Base-by-base conservation (phyloP, 1,284 basidiomycete genomes). In the Fomes fomentarius region DNA sequence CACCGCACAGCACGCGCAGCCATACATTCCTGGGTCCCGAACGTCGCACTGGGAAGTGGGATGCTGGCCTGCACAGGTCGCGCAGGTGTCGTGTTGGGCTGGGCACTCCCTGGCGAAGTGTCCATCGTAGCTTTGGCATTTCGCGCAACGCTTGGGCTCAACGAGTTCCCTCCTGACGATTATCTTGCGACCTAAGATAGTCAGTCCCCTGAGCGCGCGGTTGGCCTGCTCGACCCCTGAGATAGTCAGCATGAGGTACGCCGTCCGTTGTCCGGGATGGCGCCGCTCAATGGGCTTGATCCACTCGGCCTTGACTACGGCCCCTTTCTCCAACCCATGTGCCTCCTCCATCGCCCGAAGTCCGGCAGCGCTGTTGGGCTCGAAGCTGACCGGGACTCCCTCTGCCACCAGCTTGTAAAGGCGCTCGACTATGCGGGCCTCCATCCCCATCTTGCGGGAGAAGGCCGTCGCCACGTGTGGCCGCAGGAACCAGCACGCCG, bases 51-150 rank as follows among this genome's bases (percentile, higher is more conserved):
- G 37, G 0, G 39, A 39, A 3, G 60, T 63, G 9, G 21, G 25
- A 54, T 72, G 69, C 5, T 49, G 46, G 0, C 46, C 50, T 0
- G 57, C 59, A 47, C 71, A 73, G 12, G 30, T 58, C 1, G 63
- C 62, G 50, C 69, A 72, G 5, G 33, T 60, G 7, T 62, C 55
- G 33, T n/a, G 45, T 4, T 2, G 11, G 5, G 14, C 46, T 2
- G 46, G 17, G 46, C 46, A 47, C 19, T 47, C 35, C 25, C 37
- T 22, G 2, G 46, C 46, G 30, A 42, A 37, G 33, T 42, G 40
- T 6, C 39, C 48, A 3, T 31, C 48, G 15, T 42, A 37, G 12
- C 28, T 12, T 37, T 24, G 12, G 52, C 50, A 51, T 4, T 34
- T 31, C 9, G 34, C 8, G 42, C 50, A 51, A 1, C 50, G 2